These are phyloP conservation scores for Deakozyma indianensis DNA, from an alignment of 805 yeast genomes.

Conservation along the genomic window DNA sequence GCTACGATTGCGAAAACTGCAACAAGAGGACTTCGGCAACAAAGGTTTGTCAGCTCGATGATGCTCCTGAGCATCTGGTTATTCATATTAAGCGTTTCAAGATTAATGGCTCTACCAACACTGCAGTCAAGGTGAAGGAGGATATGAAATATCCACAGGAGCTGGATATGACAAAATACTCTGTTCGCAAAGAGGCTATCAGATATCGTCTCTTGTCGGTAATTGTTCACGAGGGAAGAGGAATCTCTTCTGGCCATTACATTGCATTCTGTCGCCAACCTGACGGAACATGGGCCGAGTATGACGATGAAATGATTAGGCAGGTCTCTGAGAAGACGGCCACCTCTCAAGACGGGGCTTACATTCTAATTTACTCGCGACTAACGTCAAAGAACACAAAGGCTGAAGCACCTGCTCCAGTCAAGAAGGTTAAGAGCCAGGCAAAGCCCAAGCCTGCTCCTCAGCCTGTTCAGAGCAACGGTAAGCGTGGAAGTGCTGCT, in stretches of 20 bases:
- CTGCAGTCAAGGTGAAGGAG: slow-evolving; percentile 65
- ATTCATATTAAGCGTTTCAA: slow-evolving; percentile 85
- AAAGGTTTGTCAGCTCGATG: slow-evolving; percentile 57
- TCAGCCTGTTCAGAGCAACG: not conserved
- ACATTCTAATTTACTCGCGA: slow-evolving; percentile 74
- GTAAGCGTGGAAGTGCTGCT: slow-evolving; percentile 2
- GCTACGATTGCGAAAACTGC: slow-evolving; percentile 81
- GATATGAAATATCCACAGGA: slow-evolving; percentile 68
- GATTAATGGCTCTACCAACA: slow-evolving; percentile 46
- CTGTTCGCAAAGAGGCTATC: slow-evolving; percentile 26
- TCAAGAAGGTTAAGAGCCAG: not conserved
- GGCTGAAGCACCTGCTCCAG: not conserved
- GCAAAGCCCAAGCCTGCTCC: not conserved
- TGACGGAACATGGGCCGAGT: slow-evolving; percentile 82
- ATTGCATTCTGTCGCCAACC: slow-evolving; percentile 86
- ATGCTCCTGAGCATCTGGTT: slow-evolving; percentile 78
- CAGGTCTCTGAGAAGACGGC: slow-evolving; percentile 59
- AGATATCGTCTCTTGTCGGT: slow-evolving; percentile 66
- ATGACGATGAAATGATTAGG: slow-evolving; percentile 85
- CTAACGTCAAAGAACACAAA: slow-evolving; percentile 8
- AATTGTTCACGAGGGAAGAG: slow-evolving; percentile 88
- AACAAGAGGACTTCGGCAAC: slow-evolving; percentile 60
- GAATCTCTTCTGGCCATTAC: slow-evolving; percentile 87
- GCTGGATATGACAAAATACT: slow-evolving; percentile 54
- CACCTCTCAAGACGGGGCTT: slow-evolving; percentile 75